Base-by-base conservation (phyloP, 73 alveolate genomes). In the Paramecium tetraurelia region DNA sequence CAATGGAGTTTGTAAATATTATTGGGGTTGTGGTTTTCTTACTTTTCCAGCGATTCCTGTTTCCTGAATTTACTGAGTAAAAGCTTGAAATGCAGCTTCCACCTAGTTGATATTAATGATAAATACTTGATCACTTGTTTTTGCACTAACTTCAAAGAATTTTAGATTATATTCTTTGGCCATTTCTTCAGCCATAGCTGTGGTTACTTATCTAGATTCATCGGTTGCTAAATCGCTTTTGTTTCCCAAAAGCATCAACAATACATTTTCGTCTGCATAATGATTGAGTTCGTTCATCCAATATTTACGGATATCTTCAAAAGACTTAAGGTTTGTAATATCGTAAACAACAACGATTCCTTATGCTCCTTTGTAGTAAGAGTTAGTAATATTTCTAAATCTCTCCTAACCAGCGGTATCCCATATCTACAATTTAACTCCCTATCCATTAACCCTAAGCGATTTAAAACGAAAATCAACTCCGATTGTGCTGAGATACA, bases 401-500 rank as follows among this genome's bases (percentile, higher is more conserved):
- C 94, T 33, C 16, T 90, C 95, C 68, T 90, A 77, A 10, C 95
- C 95, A 11, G 95, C 95, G 2, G 95, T 90, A 57, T 90, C 95
- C 93, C 95, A 90, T 33, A 97, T 89, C 59, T 95, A 75, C 59
- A 97, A 85, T 92, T 95, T 96, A 48, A 93, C 93, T 1, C 71
- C 58, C 6, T 68, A 63, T 76, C 93, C 95, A 43, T 94, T 95
- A 53, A 97, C 94, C 63, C 92, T 89, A 6, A 97, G 80, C 7
- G 95, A 59, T 92, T 94, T 96, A 33, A 84, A 86, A 87, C 95
- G 95, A 93, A 95, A 94, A 92, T 97, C 99, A 20, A 96, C 96
- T 21, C 99, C 99, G 44, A 96, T 93, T 6, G 99, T 97, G 12
- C 96, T 85, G 53, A 95, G 59, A 70, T 94, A 94, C 70, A 93